Conservation (phyloP, 495 filamentous ascomycete species). For the Hypoxylon perforatum region DNA sequence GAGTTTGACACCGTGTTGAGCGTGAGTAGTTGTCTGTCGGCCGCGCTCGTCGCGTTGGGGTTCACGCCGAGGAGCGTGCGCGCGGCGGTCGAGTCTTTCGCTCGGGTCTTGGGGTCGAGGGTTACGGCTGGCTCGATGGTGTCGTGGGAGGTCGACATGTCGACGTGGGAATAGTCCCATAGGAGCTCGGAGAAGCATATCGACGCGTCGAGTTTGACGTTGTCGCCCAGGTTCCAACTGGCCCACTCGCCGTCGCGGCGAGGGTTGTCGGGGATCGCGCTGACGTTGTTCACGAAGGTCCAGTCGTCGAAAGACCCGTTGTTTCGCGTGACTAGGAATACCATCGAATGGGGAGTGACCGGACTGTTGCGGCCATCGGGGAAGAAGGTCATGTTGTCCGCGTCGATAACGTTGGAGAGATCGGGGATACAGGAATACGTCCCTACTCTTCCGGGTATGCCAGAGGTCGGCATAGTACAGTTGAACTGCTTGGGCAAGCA, state of each 20-base stretch:
- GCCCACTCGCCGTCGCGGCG: constrained; percentile 13
- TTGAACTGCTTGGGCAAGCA: constrained; percentile 15
- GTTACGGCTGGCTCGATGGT: constrained; percentile 4
- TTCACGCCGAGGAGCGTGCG: constrained; percentile 15
- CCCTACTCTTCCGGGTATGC: constrained; percentile 1
- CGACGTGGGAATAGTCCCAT: constrained; percentile 11
- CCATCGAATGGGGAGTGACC: constrained; percentile 16
- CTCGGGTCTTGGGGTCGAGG: constrained; percentile 1
- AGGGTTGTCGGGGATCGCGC: constrained; percentile 10
- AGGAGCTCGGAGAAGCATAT: constrained; percentile 17
- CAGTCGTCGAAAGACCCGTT: constrained; percentile 20
- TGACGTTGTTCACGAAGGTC: constrained; percentile 9
- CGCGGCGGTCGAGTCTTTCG: constrained; percentile 3
- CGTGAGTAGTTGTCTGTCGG: constrained; percentile 7
- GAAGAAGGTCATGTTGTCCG: constrained; percentile 14
- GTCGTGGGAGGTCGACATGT: constrained; percentile 12
- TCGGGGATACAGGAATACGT: constrained; percentile 9
- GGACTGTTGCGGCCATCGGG: constrained; percentile 1
- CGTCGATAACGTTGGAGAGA: constrained; percentile 13
- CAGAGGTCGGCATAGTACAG: constrained; percentile 13
- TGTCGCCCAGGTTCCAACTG: constrained; percentile 3
- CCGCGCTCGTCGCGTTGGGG: not conserved
- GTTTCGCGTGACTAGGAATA: constrained; percentile 13
- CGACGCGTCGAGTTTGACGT: constrained; percentile 8
- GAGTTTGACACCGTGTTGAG: constrained; percentile 9